Conservation (phyloP, 106 monocot genomes). For the Apostasia shenzhenica region DNA sequence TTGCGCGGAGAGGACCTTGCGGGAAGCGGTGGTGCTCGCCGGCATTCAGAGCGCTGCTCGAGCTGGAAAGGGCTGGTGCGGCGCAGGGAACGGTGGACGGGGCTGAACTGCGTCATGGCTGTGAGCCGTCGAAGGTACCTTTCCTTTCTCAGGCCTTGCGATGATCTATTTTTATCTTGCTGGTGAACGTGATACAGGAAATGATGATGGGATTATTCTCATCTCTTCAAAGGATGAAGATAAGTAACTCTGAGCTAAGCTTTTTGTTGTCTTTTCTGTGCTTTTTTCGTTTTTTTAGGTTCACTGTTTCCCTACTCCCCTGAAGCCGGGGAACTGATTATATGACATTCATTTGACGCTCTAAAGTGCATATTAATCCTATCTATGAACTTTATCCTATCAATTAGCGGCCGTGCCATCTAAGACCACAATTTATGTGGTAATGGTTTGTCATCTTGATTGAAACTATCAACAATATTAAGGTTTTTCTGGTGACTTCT, state of each 20-base stretch:
- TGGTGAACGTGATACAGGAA: not conserved
- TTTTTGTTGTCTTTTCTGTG: not conserved
- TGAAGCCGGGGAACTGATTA: not conserved
- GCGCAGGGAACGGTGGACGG: conserved; percentile 8
- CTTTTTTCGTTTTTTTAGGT: not conserved
- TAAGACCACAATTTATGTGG: too few relatives aligned
- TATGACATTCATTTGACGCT: too few relatives aligned
- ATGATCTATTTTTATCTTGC: not conserved
- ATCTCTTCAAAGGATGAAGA: not conserved
- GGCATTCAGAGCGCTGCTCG: conserved; percentile 25
- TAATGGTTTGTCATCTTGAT: too few relatives aligned
- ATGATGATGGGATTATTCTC: not conserved
- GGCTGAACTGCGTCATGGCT: not conserved
- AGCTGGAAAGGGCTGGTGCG: conserved; percentile 17
- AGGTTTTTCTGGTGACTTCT: too few relatives aligned
- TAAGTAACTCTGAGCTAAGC: not conserved
- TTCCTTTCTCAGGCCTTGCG: too few relatives aligned
- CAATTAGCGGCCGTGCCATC: too few relatives aligned
- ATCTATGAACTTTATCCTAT: too few relatives aligned
- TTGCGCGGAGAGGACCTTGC: not conserved
- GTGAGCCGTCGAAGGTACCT: conserved; percentile 26
- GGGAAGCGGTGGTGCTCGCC: conserved; percentile 3
- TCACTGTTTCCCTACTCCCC: not conserved
- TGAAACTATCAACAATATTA: too few relatives aligned
- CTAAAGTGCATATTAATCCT: too few relatives aligned